These are phyloP conservation scores for Alternaria gansuensis DNA, from an alignment of 2,329 filamentous ascomycete species.

Conservation along the genomic window DNA sequence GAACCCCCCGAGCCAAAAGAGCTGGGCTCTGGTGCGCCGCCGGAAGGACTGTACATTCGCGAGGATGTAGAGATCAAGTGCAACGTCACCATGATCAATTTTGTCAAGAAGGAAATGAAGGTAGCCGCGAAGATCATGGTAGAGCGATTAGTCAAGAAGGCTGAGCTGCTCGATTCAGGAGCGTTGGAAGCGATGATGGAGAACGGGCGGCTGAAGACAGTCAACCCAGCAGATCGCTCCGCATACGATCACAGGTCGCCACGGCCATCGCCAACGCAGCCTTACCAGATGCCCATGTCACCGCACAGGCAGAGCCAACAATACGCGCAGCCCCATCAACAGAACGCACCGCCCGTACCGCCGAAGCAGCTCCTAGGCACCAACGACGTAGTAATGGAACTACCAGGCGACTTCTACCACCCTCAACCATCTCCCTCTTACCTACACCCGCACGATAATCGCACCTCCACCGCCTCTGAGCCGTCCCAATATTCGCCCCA, in stretches of 20 bases:
- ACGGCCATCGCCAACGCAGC: slow-evolving; percentile 34
- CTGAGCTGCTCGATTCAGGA: slow-evolving; percentile 72
- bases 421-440: slow-evolving; percentile 42
- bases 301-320: slow-evolving; percentile 25
- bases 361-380: slow-evolving; percentile 36
- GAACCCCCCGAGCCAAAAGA: slow-evolving; percentile 70
- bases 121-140: slow-evolving; percentile 74
- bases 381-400: slow-evolving; percentile 53
- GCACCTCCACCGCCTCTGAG: slow-evolving; percentile 35
- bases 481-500: slow-evolving; percentile 38
- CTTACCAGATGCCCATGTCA: slow-evolving; percentile 43
- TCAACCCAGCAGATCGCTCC: slow-evolving; percentile 58
- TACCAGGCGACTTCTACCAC: slow-evolving; percentile 55
- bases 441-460: slow-evolving; percentile 37
- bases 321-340: slow-evolving; percentile 20
- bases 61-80: slow-evolving; percentile 76
- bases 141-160: slow-evolving; percentile 73
- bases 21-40: slow-evolving; percentile 70
- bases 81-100: slow-evolving; percentile 70
- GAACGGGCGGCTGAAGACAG: slow-evolving; percentile 68
- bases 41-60: slow-evolving; percentile 72
- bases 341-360: slow-evolving; percentile 22
- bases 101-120: slow-evolving; percentile 73
- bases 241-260: slow-evolving; percentile 27
- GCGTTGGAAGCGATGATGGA: slow-evolving; percentile 73